A percentile compares a stretch with the other conserved stretches of the same genome.
Evolutionary conservation across 208 protist species (phyloP).

Genomic region (Angomonas ambiguus): DNA sequence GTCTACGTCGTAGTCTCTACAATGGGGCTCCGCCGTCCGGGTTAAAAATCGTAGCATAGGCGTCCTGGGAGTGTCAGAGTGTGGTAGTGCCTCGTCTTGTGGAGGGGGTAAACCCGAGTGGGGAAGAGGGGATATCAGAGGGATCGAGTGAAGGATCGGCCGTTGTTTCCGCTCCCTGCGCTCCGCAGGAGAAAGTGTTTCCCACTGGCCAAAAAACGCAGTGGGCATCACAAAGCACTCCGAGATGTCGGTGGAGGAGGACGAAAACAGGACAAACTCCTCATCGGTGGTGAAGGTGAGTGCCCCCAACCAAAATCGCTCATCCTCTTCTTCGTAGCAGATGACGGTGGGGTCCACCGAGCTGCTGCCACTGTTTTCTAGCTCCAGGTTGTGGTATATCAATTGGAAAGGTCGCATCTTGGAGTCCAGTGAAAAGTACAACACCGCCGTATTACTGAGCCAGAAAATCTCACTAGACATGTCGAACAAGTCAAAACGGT

Average conservation of each 20-base stretch:
- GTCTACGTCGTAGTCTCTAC: constrained; percentile 51
- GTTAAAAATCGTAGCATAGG: constrained; percentile 5
- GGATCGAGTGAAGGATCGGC: not conserved
- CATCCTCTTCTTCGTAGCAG: constrained; percentile 58
- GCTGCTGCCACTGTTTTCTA: not conserved
- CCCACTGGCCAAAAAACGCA: not conserved
- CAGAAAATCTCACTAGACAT: constrained; percentile 55
- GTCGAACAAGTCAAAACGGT: constrained; percentile 54
- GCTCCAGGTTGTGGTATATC: constrained; percentile 53
- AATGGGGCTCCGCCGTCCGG: not conserved
- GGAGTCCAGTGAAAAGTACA: constrained; percentile 59
- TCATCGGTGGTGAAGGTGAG: constrained; percentile 48
- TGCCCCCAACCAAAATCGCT: constrained; percentile 51
- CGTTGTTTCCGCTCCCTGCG: not conserved
- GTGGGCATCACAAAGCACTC: constrained; percentile 42
- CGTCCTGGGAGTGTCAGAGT: not conserved
- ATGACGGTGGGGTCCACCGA: constrained; percentile 23
- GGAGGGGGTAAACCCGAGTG: not conserved
- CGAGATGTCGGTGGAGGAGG: constrained; percentile 36
- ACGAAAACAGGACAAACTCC: constrained; percentile 39
- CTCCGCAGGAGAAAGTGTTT: not conserved
- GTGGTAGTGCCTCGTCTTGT: not conserved
- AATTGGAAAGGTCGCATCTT: constrained; percentile 49
- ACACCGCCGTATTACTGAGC: constrained; percentile 25
- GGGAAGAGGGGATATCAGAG: not conserved